A percentile compares a stretch with the other conserved stretches of the same genome.
phyloP scores from a whole-genome alignment of 2,329 filamentous ascomycete species.

The Nigrospora oryzae region DNA sequence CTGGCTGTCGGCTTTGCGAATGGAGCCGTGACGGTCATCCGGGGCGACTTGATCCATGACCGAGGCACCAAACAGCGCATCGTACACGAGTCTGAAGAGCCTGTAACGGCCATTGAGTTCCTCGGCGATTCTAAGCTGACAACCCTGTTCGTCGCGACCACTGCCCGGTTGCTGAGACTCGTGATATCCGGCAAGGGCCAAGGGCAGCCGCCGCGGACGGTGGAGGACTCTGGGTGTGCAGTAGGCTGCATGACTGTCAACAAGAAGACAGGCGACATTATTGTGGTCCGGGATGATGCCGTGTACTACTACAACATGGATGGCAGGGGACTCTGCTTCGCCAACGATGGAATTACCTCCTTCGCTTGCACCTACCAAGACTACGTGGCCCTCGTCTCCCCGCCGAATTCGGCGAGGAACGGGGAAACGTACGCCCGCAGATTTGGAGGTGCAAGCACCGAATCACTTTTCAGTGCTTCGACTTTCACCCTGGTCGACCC shows the following conservation, averaged over 20 bases:
- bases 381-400: slow-evolving; percentile 81
- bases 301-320: slow-evolving; percentile 88
- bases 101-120: slow-evolving; percentile 85
- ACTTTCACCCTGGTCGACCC: slow-evolving; percentile 90
- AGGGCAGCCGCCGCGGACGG: slow-evolving; percentile 75
- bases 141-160: slow-evolving; percentile 87
- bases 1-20: slow-evolving; percentile 94
- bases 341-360: slow-evolving; percentile 86
- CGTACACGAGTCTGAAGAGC: slow-evolving; percentile 94
- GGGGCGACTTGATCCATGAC: slow-evolving; percentile 92
- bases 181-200: slow-evolving; percentile 83
- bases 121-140: slow-evolving; percentile 51
- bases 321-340: slow-evolving; percentile 78
- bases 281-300: slow-evolving; percentile 91
- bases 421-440: slow-evolving; percentile 52
- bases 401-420: slow-evolving; percentile 48
- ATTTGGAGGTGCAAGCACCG: slow-evolving; percentile 64
- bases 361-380: slow-evolving; percentile 71
- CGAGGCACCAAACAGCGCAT: slow-evolving; percentile 89
- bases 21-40: slow-evolving; percentile 84
- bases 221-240: slow-evolving; percentile 84
- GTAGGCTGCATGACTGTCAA: slow-evolving; percentile 95
- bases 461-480: slow-evolving; percentile 77
- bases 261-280: slow-evolving; percentile 68
- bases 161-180: slow-evolving; percentile 76